These are phyloP conservation scores for Takashimella koratensis DNA, from an alignment of 1,284 basidiomycete genomes.

Conservation along the genomic window DNA sequence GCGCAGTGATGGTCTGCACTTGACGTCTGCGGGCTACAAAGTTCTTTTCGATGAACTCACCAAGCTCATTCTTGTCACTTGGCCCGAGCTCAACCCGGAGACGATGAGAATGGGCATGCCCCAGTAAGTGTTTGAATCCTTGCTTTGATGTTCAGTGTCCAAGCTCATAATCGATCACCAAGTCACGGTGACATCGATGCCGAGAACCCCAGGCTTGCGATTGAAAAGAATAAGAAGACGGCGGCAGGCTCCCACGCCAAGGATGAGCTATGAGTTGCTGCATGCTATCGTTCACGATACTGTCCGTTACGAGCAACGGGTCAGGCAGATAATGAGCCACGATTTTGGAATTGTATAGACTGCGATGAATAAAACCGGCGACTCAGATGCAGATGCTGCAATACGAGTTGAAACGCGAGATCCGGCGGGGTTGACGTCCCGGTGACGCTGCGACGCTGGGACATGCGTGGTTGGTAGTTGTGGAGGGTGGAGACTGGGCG, in stretches of 20 bases:
- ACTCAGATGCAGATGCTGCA: too few relatives aligned
- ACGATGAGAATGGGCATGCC: slow-evolving; percentile 33
- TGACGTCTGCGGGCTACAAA: slow-evolving; percentile 66
- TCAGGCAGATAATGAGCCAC: too few relatives aligned
- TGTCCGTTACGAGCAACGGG: too few relatives aligned
- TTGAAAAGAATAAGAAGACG: slow-evolving; percentile 13
- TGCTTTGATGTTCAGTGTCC: too few relatives aligned
- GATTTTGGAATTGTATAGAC: too few relatives aligned
- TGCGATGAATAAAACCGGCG: too few relatives aligned
- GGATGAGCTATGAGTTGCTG: slow-evolving; percentile 21
- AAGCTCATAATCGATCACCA: background rate
- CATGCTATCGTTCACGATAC: too few relatives aligned
- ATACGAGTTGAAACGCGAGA: too few relatives aligned
- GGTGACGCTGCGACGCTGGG: too few relatives aligned
- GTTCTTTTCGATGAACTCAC: slow-evolving; percentile 65
- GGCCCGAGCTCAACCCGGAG: slow-evolving; percentile 62
- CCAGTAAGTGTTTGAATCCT: slow-evolving; percentile 25
- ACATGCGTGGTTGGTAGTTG: too few relatives aligned
- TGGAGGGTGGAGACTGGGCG: too few relatives aligned
- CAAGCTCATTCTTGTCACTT: slow-evolving; percentile 56
- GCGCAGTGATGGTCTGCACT: slow-evolving; percentile 68
- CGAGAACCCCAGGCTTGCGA: slow-evolving; percentile 14
- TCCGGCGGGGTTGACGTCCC: too few relatives aligned
- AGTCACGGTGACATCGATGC: slow-evolving; percentile 29
- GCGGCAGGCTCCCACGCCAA: slow-evolving; percentile 3